Conservation (phyloP, 2,329 filamentous ascomycete species). For the Paraphoma sp. region DNA sequence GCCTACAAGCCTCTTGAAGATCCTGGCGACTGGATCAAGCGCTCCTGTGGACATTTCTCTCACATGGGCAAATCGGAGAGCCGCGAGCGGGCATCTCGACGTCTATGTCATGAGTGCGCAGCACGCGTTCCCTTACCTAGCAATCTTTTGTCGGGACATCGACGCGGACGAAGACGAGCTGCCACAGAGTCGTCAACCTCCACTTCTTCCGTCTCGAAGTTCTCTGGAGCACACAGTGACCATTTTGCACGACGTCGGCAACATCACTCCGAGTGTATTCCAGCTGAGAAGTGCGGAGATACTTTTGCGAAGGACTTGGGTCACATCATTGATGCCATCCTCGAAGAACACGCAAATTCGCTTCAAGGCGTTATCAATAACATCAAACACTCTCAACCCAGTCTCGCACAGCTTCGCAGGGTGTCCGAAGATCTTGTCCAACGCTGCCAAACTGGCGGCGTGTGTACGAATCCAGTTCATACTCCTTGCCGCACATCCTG, state of each 20-base stretch:
- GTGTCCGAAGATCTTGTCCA: constrained; percentile 28
- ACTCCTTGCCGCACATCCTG: constrained; percentile 4
- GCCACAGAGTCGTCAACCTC: constrained; percentile 20
- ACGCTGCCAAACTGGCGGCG: constrained; percentile 9
- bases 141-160: constrained; percentile 1
- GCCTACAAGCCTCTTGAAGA: constrained; percentile 22
- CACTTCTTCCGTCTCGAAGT: constrained; percentile 12
- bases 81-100: constrained; percentile 19
- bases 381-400: constrained; percentile 32
- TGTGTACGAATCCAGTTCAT: constrained; percentile 6
- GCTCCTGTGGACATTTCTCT: constrained; percentile 39
- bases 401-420: constrained; percentile 20
- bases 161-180: constrained; percentile 11
- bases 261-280: constrained; percentile 20
- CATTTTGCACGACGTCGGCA: constrained; percentile 10
- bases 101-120: constrained; percentile 29
- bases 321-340: constrained; percentile 48
- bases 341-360: constrained; percentile 48
- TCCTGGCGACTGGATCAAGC: constrained; percentile 34
- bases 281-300: constrained; percentile 30
- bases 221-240: background rate
- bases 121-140: constrained; percentile 10
- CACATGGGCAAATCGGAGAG: constrained; percentile 17
- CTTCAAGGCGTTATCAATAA: constrained; percentile 50
- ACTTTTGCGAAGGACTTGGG: constrained; percentile 44